Percentiles rank a stretch among this genome's conserved stretches.
phyloP scores from a whole-genome alignment of 2,329 filamentous ascomycete genomes.

The Mollisia scopiformis region DNA sequence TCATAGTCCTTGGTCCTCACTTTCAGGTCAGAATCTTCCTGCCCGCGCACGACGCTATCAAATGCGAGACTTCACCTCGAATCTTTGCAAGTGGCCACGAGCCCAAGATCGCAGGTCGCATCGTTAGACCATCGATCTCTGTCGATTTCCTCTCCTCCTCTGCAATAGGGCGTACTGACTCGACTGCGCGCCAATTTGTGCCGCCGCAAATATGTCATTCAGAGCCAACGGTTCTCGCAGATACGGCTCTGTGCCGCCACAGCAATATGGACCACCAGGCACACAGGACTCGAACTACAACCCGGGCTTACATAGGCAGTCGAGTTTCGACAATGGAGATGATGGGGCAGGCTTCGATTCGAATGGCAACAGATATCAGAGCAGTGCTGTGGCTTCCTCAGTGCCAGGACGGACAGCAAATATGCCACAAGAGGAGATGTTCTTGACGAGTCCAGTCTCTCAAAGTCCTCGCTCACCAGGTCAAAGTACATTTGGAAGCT shows the following conservation, averaged over 20 bases:
- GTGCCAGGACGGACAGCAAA: slow-evolving; percentile 22
- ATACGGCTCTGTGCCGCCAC: slow-evolving; percentile 68
- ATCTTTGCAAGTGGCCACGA: slow-evolving; percentile 21
- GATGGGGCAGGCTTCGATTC: slow-evolving; percentile 59
- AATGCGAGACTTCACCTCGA: slow-evolving; percentile 26
- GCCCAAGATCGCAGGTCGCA: slow-evolving; percentile 21
- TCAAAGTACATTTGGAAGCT: slow-evolving; percentile 30
- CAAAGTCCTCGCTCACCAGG: slow-evolving; percentile 32
- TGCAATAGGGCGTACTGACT: not conserved
- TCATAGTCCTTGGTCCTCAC: slow-evolving; percentile 18
- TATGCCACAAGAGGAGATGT: slow-evolving; percentile 60
- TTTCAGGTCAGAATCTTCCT: too few species aligned
- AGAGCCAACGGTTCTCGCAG: slow-evolving; percentile 60
- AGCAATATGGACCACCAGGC: slow-evolving; percentile 56
- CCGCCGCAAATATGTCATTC: slow-evolving; percentile 58
- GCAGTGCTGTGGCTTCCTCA: slow-evolving; percentile 32
- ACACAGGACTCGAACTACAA: slow-evolving; percentile 44
- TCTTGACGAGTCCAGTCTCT: slow-evolving; percentile 45
- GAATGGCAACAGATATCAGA: slow-evolving; percentile 36
- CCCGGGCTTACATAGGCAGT: slow-evolving; percentile 51
- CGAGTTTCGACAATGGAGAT: slow-evolving; percentile 79
- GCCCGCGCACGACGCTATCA: slow-evolving; percentile 21
- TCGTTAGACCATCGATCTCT: slow-evolving; percentile 8
- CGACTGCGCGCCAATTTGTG: slow-evolving; percentile 13
- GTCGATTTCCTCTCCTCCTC: not conserved